Conservation (phyloP, 305 asterid species). For the Caryopteris hybrid region DNA sequence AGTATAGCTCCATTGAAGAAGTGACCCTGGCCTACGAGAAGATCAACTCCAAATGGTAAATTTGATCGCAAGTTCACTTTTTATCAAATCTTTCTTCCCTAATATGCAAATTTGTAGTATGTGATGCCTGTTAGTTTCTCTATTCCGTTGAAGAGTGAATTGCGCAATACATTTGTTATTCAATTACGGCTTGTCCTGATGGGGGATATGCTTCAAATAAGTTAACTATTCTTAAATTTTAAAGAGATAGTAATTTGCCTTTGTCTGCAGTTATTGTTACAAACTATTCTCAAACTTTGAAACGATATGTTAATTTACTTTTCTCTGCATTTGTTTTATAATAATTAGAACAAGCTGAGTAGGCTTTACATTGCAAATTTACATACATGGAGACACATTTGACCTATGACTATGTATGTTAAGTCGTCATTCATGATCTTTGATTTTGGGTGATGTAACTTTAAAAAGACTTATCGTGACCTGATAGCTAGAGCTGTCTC, state of each 20-base stretch:
- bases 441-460: background rate
- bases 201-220: background rate
- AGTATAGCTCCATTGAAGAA: conserved; percentile 65
- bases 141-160: background rate
- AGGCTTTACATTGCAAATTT: background rate
- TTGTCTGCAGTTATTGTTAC: background rate
- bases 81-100: background rate
- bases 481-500: background rate
- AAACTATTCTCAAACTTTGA: background rate
- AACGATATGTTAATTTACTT: background rate
- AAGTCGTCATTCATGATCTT: background rate
- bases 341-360: background rate
- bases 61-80: background rate
- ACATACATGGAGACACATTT: background rate
- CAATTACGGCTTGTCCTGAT: no score
- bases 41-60: conserved; percentile 59
- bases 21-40: conserved; percentile 65
- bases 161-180: background rate
- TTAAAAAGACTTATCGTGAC: background rate
- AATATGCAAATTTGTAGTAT: background rate
- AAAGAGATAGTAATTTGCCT: background rate
- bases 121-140: background rate
- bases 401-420: background rate
- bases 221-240: background rate
- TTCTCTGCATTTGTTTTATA: background rate